Evolutionary conservation across 2,329 filamentous ascomycete genomes (phyloP), one percentile per base, ranked within the genome.

Genomic region (Fusarium avenaceum): DNA sequence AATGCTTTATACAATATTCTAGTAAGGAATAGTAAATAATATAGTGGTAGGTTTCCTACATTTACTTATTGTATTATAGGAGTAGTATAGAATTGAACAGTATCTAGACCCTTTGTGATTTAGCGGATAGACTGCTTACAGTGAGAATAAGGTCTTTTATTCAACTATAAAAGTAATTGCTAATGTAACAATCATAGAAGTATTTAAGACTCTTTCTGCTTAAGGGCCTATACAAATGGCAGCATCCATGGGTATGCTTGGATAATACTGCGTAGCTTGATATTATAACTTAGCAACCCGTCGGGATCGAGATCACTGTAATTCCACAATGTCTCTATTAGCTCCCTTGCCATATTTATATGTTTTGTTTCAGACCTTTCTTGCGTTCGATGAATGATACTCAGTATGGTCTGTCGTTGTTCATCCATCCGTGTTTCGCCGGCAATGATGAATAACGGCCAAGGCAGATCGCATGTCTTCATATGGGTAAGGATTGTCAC

Each of bases 311-410:
- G 51, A 30, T 54, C 42, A 32, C 46, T 33, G 14, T 46, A 54
- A 9, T 46, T 54, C 51, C 42, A 46, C 6, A 7, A n/a, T 14
- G 20, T 54, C 24, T 54, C 51, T 39, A 54, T 54, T n/a, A 46
- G 20, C 14, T 19, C 32, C 15, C 20, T n/a, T 9, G 46, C 51
- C n/a, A 54, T n/a, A 4, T 15, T 20, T 24, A 54, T 39, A 14
- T 54, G 51, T 5, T 14, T 9, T 32, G 51, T 40, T 15, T n/a
- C 46, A 0, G 51, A 40, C 4, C 6, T 15, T 14, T 47, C 32
- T 14, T 17, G 24, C 8, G 51, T 40, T n/a, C n/a, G n/a, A 22
- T 28, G 17, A 20, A 54, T 32, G 17, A 40, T 9, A 14, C 9
- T 7, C 2, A 46, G 51, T 32, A 54, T 47, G 3, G n/a, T 11